Conservation (phyloP, 495 filamentous ascomycete genomes). For the Lasiosphaeriaceae sp. region DNA sequence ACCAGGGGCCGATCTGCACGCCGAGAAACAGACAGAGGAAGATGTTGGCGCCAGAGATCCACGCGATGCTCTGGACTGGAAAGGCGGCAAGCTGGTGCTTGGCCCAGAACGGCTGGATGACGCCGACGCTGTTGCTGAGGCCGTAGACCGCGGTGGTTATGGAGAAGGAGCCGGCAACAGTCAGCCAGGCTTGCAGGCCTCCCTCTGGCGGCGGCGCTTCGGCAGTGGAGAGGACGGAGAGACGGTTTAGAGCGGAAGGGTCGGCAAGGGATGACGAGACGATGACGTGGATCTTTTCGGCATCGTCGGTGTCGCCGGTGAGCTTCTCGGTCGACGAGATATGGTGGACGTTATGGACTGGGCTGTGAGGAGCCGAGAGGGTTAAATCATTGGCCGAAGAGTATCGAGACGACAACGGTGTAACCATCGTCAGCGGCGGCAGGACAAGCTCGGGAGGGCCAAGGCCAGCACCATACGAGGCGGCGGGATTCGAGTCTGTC, state of each 20-base stretch:
- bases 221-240: not conserved
- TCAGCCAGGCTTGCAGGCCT: conserved; percentile 32
- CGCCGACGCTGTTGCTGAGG: conserved; percentile 41
- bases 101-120: conserved; percentile 44
- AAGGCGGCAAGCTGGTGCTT: conserved; percentile 17
- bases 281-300: not conserved
- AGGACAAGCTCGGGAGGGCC: not conserved
- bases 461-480: not conserved
- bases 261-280: not conserved
- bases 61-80: conserved; percentile 24
- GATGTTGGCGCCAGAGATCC: conserved; percentile 41
- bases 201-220: conserved; percentile 33
- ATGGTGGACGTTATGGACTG: not conserved
- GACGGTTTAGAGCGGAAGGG: not conserved
- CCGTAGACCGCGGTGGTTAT: conserved; percentile 34
- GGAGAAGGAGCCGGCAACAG: conserved; percentile 29
- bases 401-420: not conserved
- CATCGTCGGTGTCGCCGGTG: not conserved
- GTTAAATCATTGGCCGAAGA: not conserved
- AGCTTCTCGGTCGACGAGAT: not conserved
- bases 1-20: conserved; percentile 51
- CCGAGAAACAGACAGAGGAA: conserved; percentile 49
- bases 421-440: not conserved
- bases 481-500: not conserved
- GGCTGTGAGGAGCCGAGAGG: not conserved